These are phyloP conservation scores for Tolypocladium nubicola DNA, from an alignment of 2,329 filamentous ascomycete species.

Conservation along the genomic window DNA sequence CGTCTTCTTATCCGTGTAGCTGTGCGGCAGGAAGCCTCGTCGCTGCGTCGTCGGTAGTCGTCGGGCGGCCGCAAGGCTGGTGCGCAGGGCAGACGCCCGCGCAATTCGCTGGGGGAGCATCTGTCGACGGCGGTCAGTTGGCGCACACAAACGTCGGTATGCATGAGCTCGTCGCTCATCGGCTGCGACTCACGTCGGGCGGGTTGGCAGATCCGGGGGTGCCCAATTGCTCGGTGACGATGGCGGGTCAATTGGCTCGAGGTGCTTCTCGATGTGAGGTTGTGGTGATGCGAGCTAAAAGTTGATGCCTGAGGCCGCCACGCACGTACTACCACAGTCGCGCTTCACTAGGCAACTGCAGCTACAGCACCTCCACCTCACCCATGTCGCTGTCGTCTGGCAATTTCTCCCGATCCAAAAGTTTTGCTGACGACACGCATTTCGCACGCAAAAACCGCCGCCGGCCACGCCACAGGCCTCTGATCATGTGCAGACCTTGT, in stretches of 20 bases:
- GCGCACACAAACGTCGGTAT: neutral
- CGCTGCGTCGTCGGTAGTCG: conserved; percentile 44
- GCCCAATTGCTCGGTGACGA: conserved; percentile 24
- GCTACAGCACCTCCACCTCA: neutral
- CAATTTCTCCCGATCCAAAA: conserved; percentile 25
- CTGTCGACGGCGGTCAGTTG: conserved; percentile 21
- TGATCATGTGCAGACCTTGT: conserved; percentile 45
- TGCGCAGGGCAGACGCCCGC: conserved; percentile 35
- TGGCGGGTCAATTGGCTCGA: conserved; percentile 4
- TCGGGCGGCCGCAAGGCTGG: conserved; percentile 32
- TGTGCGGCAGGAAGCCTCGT: conserved; percentile 44
- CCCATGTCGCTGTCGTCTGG: conserved; percentile 10
- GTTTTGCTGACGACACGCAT: conserved; percentile 40
- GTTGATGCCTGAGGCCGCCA: conserved; percentile 22
- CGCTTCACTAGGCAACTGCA: conserved; percentile 1
- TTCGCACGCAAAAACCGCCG: conserved; percentile 32
- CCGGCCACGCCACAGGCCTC: conserved; percentile 34
- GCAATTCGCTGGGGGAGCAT: conserved; percentile 53
- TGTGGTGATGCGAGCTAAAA: conserved; percentile 16
- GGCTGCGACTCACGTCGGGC: conserved; percentile 18
- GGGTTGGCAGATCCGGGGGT: conserved; percentile 16
- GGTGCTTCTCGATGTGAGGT: conserved; percentile 9
- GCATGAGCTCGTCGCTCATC: neutral
- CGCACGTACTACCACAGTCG: neutral
- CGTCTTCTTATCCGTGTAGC: conserved; percentile 32